Base-by-base conservation (phyloP, 495 filamentous ascomycete genomes). In the Podospora conica region DNA sequence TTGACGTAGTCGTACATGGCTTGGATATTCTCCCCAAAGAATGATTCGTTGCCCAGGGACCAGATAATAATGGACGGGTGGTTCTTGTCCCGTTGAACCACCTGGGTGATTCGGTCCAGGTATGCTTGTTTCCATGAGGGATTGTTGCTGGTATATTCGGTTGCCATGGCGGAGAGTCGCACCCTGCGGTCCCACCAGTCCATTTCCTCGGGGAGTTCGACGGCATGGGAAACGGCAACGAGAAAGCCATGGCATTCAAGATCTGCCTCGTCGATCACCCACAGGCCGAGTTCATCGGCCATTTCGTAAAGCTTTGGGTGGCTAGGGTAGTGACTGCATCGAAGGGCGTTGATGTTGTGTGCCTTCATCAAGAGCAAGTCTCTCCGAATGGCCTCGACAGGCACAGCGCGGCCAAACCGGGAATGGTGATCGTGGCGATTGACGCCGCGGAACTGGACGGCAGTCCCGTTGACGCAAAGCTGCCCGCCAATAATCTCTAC, bases 201-300 rank as follows among this genome's bases (percentile, higher is more conserved):
- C 75, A 81, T 79, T 58, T 73, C 70, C 66, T 84, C 76, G 9
- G 78, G 74, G 60, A 84, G 74, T 23, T 82, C 74, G 7, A 78
- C 71, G 3, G 80, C 78, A 0, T 77, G 74, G 1, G 81, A 79
- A 12, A 87, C 76, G 8, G 78, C 79, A 33, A 75, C 73, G 60
- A 86, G 84, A 60, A 90, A 89, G 3, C 88, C 88, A 58, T 90
- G 88, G 66, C 87, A 90, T 73, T 90, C 88, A 0, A 90, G 80
- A 69, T 91, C 88, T 0, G 86, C 85, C 71, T 91, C 88, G 61
- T 90, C 88, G 66, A 91, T 87, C 15, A 91, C 81, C 79, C 84
- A 91, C 29, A 91, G 68, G 0, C 89, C 89, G 28, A 90, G 73
- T 69, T 91, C 86, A 66, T 91, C 87, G 53, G 84, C 85, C 2